These are phyloP conservation scores for Xylaria sp. DNA, from an alignment of 2,329 filamentous ascomycete species.

Conservation along the genomic window DNA sequence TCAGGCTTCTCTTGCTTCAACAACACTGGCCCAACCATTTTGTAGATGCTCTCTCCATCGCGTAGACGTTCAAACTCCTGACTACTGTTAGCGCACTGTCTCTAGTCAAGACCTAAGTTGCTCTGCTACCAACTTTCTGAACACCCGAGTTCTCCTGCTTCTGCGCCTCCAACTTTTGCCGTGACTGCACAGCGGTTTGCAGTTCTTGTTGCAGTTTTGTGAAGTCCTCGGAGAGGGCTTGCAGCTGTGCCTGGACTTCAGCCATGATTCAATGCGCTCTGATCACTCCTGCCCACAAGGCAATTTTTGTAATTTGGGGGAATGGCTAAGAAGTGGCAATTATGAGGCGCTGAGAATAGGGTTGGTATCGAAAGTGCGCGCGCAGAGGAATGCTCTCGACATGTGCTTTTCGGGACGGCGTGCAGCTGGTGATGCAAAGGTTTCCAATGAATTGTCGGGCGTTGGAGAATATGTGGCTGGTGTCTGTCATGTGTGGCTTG, in stretches of 20 bases:
- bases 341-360: no score
- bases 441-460: neutral
- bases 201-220: constrained; percentile 87
- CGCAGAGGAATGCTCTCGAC: no score
- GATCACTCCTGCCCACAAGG: no score
- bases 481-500: constrained; percentile 9
- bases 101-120: neutral
- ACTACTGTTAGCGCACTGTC: neutral
- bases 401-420: no score
- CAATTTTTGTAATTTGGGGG: no score
- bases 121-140: constrained; percentile 64
- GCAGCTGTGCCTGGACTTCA: constrained; percentile 75
- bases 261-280: constrained; percentile 66
- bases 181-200: constrained; percentile 72
- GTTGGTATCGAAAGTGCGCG: no score
- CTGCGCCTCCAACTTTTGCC: constrained; percentile 92
- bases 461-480: no score
- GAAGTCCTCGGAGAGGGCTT: constrained; percentile 84
- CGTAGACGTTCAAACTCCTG: constrained; percentile 82
- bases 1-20: constrained; percentile 93
- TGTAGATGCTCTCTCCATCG: constrained; percentile 90
- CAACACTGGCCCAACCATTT: constrained; percentile 88
- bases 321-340: no score
- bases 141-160: constrained; percentile 91
- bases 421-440: neutral